phyloP scores from a whole-genome alignment of 768 basidiomycete genomes.

The Lentinula lateritia region DNA sequence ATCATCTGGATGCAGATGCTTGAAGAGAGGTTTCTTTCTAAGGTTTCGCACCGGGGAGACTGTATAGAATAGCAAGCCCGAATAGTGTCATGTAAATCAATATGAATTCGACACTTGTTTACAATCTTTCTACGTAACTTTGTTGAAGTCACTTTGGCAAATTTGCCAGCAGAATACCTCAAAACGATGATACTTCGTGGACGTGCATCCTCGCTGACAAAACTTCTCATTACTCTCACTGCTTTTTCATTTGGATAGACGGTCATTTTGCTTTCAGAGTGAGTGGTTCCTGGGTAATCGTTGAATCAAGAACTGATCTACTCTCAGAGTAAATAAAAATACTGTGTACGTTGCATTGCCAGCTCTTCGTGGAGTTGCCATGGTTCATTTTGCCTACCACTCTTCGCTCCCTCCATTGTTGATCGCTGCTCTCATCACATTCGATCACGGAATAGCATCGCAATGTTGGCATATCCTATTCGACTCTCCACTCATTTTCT shows the following conservation, averaged over 20 bases:
- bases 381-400: constrained; percentile 89
- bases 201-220: constrained; percentile 99
- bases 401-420: constrained; percentile 86
- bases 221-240: constrained; percentile 89
- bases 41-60: constrained; percentile 49
- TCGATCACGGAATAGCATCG: constrained; percentile 94
- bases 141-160: constrained; percentile 98
- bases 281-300: constrained; percentile 21
- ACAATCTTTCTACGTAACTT: constrained; percentile 56
- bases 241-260: constrained; percentile 85
- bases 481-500: constrained; percentile 97
- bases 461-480: constrained; percentile 96
- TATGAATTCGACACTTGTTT: constrained; percentile 2
- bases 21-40: constrained; percentile 63
- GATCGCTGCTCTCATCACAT: constrained; percentile 87
- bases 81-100: constrained; percentile 84
- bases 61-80: constrained; percentile 82
- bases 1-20: constrained; percentile 70
- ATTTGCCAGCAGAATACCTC: constrained; percentile 91
- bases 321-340: constrained; percentile 65
- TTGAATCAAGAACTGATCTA: background rate
- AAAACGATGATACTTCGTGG: constrained; percentile 87
- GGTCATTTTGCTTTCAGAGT: constrained; percentile 97
- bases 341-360: constrained; percentile 96
- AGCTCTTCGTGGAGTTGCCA: constrained; percentile 80